Percentiles rank a stretch among this genome's conserved stretches.
Evolutionary conservation across 768 basidiomycete species (phyloP).

Genomic region (Cyclocybe aegerita): DNA sequence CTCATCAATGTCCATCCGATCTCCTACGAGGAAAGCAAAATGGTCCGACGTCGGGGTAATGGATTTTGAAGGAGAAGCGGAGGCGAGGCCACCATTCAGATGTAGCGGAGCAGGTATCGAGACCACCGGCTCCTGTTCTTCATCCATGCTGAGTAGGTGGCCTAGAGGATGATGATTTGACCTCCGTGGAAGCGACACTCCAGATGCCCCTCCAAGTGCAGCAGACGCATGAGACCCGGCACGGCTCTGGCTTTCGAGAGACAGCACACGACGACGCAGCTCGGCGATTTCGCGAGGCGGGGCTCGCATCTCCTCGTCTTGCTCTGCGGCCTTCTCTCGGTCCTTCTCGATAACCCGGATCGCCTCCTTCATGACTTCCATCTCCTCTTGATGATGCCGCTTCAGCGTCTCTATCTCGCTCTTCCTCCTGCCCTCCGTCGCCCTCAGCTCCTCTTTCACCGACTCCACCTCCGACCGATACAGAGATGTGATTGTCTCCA

Average conservation of each 20-base stretch:
- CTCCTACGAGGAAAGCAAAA: conserved; percentile 3
- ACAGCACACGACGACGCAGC: conserved; percentile 12
- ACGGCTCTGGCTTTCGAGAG: conserved; percentile 9
- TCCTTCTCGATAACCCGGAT: conserved; percentile 6
- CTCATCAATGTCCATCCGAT: conserved; percentile 14
- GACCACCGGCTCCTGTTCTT: conserved; percentile 1
- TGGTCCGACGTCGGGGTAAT: conserved; percentile 10
- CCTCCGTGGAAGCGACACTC: neutral
- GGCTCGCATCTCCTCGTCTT: conserved; percentile 2
- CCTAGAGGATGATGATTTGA: conserved; percentile 8
- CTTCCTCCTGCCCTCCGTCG: conserved; percentile 1
- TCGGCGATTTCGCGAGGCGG: conserved; percentile 9
- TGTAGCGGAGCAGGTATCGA: too few relatives aligned
- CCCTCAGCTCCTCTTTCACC: conserved; percentile 7
- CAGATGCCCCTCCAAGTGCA: neutral
- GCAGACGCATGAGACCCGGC: conserved; percentile 1
- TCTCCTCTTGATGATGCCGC: conserved; percentile 9
- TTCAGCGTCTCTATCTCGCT: conserved; percentile 9
- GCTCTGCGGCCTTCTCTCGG: conserved; percentile 3
- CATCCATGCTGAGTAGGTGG: conserved; percentile 11
- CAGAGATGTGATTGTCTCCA: conserved; percentile 5
- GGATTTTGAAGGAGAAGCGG: conserved; percentile 5
- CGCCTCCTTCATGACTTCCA: conserved; percentile 4
- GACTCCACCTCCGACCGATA: conserved; percentile 9
- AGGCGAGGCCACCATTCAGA: too few relatives aligned